phyloP scores from a whole-genome alignment of 1,284 basidiomycete genomes.

The Chalciporus sp. region DNA sequence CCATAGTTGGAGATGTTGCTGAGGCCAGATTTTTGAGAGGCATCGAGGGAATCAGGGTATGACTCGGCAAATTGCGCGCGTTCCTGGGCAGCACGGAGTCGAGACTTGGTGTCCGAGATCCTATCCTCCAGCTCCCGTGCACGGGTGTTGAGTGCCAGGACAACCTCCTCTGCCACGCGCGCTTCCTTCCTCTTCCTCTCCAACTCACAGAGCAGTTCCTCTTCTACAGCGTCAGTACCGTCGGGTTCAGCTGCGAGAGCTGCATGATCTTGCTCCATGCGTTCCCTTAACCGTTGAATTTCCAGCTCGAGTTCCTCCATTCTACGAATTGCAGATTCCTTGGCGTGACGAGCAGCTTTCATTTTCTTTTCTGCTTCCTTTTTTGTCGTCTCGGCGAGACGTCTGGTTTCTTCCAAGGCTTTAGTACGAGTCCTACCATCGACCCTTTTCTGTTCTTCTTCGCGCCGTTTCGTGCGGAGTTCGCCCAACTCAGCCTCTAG shows the following conservation, averaged over 20 bases:
- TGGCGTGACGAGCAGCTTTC: constrained; percentile 64
- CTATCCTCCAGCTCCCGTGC: constrained; percentile 64
- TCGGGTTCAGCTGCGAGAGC: constrained; percentile 50
- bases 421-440: constrained; percentile 86
- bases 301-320: constrained; percentile 72
- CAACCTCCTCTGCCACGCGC: constrained; percentile 69
- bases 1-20: constrained; percentile 8
- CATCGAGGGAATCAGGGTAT: constrained; percentile 29
- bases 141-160: constrained; percentile 53
- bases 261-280: constrained; percentile 53
- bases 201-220: constrained; percentile 54
- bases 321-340: constrained; percentile 65
- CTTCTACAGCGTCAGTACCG: constrained; percentile 45
- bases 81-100: constrained; percentile 51
- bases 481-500: constrained; percentile 77
- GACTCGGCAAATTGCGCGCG: constrained; percentile 49
- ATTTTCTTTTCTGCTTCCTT: constrained; percentile 89
- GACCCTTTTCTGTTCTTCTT: constrained; percentile 78
- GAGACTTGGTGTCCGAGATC: constrained; percentile 55
- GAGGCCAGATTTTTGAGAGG: constrained; percentile 3
- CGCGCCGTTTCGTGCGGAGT: constrained; percentile 75
- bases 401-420: constrained; percentile 83
- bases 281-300: constrained; percentile 60
- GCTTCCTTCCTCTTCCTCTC: constrained; percentile 68
- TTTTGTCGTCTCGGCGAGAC: constrained; percentile 76